Base-by-base conservation (phyloP, 306 rosid species). In the Myrica gale region DNA sequence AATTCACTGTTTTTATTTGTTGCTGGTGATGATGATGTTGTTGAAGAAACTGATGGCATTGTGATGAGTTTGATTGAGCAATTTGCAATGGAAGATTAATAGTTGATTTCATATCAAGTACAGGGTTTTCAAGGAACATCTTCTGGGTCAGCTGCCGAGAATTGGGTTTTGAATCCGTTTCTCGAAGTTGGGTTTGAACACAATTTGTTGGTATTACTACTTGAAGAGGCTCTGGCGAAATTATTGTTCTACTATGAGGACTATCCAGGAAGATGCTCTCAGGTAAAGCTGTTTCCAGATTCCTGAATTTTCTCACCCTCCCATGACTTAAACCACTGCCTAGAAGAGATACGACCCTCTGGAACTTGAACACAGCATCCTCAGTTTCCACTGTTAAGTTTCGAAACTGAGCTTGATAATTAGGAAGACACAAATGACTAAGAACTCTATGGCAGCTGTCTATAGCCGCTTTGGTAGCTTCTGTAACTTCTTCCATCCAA, bases 341-440 rank as follows among this genome's bases (percentile, higher is more conserved):
- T 37, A 96, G 93, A 86, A 96, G 81, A 75, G 97, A 87, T 50
- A 87, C 91, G 79, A 96, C 97, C 82, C 88, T 90, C 88, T 84
- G 90, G 88, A 96, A 92, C 89, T 82, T 88, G 48, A 68, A 80
- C 74, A 96, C 96, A 79, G 93, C 88, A 79, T 92, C 96, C 42
- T 87, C 96, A 77, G 97, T 90, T 83, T 95, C 96, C 73, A 85
- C 79, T 84, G 61, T 68, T 77, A 94, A 84, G 72, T 74, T 87
- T 85, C 75, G 86, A 68, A 68, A 79, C 72, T 89, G 89, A 79
- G 69, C 81, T 77, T 85, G 91, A 82, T 88, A 95, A 68, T 86
- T 82, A 9, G 93, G 83, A 69, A 87, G 89, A 82, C 87, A 80
- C 82, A 95, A 74, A 60, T 88, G 58, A 75, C 72, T 84, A 4